Percentiles rank a stretch among this genome's conserved stretches.
phyloP scores from a whole-genome alignment of 177 flowering plant species.

The Vitis hybrid region DNA sequence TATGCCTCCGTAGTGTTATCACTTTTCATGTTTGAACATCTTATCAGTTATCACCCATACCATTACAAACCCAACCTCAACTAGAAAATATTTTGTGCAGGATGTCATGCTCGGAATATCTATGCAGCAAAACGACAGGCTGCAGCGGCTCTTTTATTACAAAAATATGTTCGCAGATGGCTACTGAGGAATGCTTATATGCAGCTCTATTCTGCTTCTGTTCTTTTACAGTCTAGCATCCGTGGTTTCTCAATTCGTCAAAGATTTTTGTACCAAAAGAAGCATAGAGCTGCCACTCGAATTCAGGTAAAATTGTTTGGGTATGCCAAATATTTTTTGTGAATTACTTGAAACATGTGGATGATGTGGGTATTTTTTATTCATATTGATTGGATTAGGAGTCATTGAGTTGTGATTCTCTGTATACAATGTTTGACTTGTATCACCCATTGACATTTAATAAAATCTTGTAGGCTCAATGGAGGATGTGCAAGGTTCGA shows the following conservation, averaged over 20 bases:
- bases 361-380: neutral
- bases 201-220: conserved; percentile 46
- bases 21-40: too few relatives aligned
- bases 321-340: neutral
- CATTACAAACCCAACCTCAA: too few relatives aligned
- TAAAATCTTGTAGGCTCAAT: conserved; percentile 47
- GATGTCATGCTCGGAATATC: conserved; percentile 59
- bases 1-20: too few relatives aligned
- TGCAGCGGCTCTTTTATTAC: conserved; percentile 67
- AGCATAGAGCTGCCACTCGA: conserved; percentile 67
- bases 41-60: too few relatives aligned
- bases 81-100: conserved; percentile 32
- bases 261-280: conserved; percentile 47
- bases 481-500: conserved; percentile 77
- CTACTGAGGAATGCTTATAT: conserved; percentile 43
- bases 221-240: conserved; percentile 63
- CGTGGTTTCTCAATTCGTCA: conserved; percentile 63
- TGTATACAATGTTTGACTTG: conserved; percentile 4
- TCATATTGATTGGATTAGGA: neutral
- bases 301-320: conserved; percentile 69
- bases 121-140: conserved; percentile 48
- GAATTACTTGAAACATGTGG: too few relatives aligned
- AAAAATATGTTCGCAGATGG: conserved; percentile 69
- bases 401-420: neutral
- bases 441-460: neutral